Percentiles rank a stretch among this genome's conserved stretches.
Evolutionary conservation across 257 asterid genomes (phyloP).

Genomic region (Knoxia roxburghii): DNA sequence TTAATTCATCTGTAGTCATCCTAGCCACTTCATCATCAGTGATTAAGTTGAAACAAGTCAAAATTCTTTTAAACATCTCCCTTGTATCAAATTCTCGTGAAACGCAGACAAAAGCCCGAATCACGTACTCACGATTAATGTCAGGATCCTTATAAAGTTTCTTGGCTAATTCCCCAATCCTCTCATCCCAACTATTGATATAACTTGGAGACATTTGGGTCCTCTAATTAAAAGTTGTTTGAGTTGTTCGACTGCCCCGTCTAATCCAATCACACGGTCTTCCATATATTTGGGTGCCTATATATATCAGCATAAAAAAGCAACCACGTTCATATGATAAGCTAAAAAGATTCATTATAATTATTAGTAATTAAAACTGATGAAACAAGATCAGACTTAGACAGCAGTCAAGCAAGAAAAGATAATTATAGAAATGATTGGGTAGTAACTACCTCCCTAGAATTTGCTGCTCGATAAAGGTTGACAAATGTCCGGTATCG

Average conservation of each 20-base stretch:
- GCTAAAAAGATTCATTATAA: background rate
- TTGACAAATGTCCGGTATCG: constrained; percentile 8
- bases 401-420: too few relatives aligned
- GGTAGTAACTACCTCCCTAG: too few relatives aligned
- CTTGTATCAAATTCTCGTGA: constrained; percentile 41
- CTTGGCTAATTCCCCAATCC: constrained; percentile 22
- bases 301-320: background rate
- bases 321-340: background rate
- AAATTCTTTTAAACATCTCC: constrained; percentile 42
- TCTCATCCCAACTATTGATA: constrained; percentile 18
- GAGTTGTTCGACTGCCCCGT: constrained; percentile 10
- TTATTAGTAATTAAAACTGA: background rate
- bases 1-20: constrained; percentile 34
- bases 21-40: constrained; percentile 22
- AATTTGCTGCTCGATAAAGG: too few relatives aligned
- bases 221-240: constrained; percentile 1
- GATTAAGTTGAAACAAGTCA: constrained; percentile 18
- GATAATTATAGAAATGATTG: too few relatives aligned
- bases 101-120: constrained; percentile 42
- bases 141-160: constrained; percentile 36
- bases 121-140: constrained; percentile 30
- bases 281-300: constrained; percentile 27
- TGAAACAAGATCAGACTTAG: background rate
- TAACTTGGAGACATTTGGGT: background rate
- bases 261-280: constrained; percentile 25